phyloP scores from a whole-genome alignment of 306 rosid species.

The Casuarina equisetifolia region DNA sequence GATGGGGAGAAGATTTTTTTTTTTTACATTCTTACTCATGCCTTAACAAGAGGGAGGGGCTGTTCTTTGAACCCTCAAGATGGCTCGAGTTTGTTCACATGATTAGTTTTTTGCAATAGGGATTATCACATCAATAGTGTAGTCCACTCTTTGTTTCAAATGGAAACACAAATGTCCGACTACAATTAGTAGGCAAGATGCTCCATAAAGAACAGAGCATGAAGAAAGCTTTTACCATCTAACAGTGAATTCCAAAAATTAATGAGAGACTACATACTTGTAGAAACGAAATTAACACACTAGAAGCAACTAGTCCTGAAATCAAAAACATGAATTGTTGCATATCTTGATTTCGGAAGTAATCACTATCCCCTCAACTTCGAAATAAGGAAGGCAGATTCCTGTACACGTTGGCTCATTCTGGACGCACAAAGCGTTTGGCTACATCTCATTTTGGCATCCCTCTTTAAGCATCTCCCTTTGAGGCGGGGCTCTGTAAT shows the following conservation, averaged over 20 bases:
- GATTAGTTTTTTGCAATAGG: no score
- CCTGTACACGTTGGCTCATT: not conserved
- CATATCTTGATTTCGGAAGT: conserved; percentile 4
- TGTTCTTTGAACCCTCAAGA: no score
- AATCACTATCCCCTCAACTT: conserved; percentile 11
- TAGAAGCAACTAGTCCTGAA: not conserved
- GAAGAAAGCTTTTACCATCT: not conserved
- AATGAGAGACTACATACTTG: not conserved
- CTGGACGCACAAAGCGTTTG: not conserved
- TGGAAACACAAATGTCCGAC: no score
- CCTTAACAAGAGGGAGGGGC: no score
- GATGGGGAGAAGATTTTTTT: no score
- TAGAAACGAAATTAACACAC: conserved; percentile 8
- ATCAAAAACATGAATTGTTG: not conserved
- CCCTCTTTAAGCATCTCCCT: conserved; percentile 12
- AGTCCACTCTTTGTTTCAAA: no score
- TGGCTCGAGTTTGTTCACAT: no score
- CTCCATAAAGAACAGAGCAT: not conserved
- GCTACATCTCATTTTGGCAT: not conserved
- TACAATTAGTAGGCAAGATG: not conserved
- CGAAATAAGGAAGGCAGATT: not conserved
- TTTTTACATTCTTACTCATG: no score
- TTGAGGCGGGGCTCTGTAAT: conserved; percentile 67
- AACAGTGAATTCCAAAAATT: not conserved
- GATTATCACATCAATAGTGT: no score